Evolutionary conservation across 106 monocot genomes (phyloP), one percentile per base, ranked within the genome.

Genomic region (Acorus calamus): DNA sequence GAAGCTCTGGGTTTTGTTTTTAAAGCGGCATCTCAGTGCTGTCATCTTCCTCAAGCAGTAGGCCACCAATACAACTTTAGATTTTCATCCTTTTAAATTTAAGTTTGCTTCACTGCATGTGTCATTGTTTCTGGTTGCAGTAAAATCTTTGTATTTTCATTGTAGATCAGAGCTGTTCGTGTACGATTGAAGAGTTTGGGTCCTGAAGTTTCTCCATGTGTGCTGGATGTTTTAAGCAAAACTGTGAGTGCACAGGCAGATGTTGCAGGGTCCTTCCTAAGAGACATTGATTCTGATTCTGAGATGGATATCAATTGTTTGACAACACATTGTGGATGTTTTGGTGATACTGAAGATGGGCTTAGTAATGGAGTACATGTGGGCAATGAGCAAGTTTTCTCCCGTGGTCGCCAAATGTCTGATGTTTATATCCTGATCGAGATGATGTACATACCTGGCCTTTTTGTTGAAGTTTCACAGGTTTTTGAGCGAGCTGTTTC

Each of bases 401-500:
- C 78, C 62, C 67, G 76, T 54, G 73, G 77, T 46, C 61, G 71
- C 60, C 67, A 86, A 76, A 69, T 82, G 7, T 78, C 86, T 54
- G 94, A 96, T 83, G 82, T 83, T 46, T 87, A 84, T 71, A 67
- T 91, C 5, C 80, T 96, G 61, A 53, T 87, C 44, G 87, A 91
- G 67, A 84, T 90, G 87, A 59, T 96, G 9, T 78, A 81, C 2
- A 69, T 84, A 51, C 85, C 90, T 53, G 57, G 72, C 44, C 49
- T 96, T 10, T 87, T 90, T 84, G 80, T 82, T 74, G 84, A 87
- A 57, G 87, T 76, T 64, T 82, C 86, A 76, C 82, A 82, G 69
- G 75, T 90, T 50, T 87, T 87, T 67, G 81, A 87, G 68, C 81
- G 73, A 73, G 79, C 80, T 54, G 60, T 96, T 66, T 44, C 82